A percentile compares a stretch with the other conserved stretches of the same genome.
phyloP scores from a whole-genome alignment of 2,329 filamentous ascomycete genomes.

The Colletotrichum viniferum region DNA sequence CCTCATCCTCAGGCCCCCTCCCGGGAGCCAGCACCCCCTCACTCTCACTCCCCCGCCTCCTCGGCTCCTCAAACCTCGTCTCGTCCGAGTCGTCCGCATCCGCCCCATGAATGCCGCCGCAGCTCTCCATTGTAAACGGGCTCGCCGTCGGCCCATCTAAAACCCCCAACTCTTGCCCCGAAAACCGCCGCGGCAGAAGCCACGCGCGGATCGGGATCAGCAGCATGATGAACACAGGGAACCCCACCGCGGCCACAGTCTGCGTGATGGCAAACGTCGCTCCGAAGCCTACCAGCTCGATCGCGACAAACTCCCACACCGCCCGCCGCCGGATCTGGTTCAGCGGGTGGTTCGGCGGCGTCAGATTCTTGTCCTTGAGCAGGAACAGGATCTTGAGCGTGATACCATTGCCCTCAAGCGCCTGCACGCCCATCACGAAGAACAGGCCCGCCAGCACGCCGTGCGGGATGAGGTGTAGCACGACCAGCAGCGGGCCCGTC shows the following conservation, averaged over 20 bases:
- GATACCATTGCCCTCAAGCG: slow-evolving; percentile 77
- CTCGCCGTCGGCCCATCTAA: slow-evolving; percentile 79
- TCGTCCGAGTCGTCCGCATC: slow-evolving; percentile 25
- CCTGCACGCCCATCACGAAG: slow-evolving; percentile 85
- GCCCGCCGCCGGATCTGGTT: slow-evolving; percentile 65
- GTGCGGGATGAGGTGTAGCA: slow-evolving; percentile 79
- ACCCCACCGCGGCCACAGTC: slow-evolving; percentile 82
- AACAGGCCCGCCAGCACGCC: slow-evolving; percentile 81
- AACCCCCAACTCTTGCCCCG: slow-evolving; percentile 60
- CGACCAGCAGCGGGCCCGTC: slow-evolving; percentile 74
- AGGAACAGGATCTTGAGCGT: slow-evolving; percentile 77
- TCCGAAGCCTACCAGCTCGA: slow-evolving; percentile 74
- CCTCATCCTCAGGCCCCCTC: slow-evolving; percentile 38
- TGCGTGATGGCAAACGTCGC: slow-evolving; percentile 85
- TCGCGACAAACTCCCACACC: slow-evolving; percentile 73
- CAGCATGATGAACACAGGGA: slow-evolving; percentile 74
- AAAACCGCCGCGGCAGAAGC: slow-evolving; percentile 67
- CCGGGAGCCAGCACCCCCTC: slow-evolving; percentile 32
- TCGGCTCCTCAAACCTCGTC: background rate
- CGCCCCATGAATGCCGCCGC: slow-evolving; percentile 65
- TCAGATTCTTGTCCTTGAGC: slow-evolving; percentile 66
- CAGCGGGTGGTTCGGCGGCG: slow-evolving; percentile 63
- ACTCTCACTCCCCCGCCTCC: slow-evolving; percentile 21
- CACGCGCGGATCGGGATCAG: slow-evolving; percentile 70
- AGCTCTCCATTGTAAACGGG: slow-evolving; percentile 77